These are phyloP conservation scores for Pseudozyma thailandica DNA, from an alignment of 1,284 basidiomycete genomes.

Conservation along the genomic window DNA sequence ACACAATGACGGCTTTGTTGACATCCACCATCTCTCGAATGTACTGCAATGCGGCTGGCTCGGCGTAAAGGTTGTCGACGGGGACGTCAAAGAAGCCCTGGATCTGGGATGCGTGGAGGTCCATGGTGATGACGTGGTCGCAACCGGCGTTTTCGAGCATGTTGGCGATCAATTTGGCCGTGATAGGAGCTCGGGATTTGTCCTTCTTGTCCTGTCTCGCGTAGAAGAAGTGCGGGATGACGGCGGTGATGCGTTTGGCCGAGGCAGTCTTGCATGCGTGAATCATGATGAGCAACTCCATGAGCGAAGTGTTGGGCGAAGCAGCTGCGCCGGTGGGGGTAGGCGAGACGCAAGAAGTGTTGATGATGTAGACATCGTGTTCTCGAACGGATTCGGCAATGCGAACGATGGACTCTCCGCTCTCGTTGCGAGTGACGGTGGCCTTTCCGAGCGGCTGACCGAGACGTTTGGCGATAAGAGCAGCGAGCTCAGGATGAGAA, in stretches of 20 bases:
- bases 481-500: conserved; percentile 89
- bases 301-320: conserved; percentile 76
- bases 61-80: conserved; percentile 98
- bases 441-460: conserved; percentile 69
- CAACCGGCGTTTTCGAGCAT: conserved; percentile 98
- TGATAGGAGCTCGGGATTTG: conserved; percentile 97
- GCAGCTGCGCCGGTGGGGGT: conserved; percentile 52
- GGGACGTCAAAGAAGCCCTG: conserved; percentile 99
- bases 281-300: conserved; percentile 99
- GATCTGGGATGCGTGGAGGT: conserved; percentile 67
- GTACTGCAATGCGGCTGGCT: conserved; percentile 95
- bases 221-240: conserved; percentile 71
- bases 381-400: conserved; percentile 96
- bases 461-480: conserved; percentile 83
- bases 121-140: conserved; percentile 83
- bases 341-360: conserved; percentile 82
- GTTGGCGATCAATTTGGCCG: conserved; percentile 97
- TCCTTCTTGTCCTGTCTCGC: conserved; percentile 92
- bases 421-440: conserved; percentile 85
- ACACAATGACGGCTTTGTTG: conserved; percentile 92
- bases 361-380: conserved; percentile 99
- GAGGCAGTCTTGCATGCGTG: conserved; percentile 91
- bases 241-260: conserved; percentile 94
- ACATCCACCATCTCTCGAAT: conserved; percentile 91
- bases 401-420: conserved; percentile 90